These are phyloP conservation scores for Hericium erinaceus DNA, from an alignment of 768 basidiomycete genomes.

Conservation along the genomic window DNA sequence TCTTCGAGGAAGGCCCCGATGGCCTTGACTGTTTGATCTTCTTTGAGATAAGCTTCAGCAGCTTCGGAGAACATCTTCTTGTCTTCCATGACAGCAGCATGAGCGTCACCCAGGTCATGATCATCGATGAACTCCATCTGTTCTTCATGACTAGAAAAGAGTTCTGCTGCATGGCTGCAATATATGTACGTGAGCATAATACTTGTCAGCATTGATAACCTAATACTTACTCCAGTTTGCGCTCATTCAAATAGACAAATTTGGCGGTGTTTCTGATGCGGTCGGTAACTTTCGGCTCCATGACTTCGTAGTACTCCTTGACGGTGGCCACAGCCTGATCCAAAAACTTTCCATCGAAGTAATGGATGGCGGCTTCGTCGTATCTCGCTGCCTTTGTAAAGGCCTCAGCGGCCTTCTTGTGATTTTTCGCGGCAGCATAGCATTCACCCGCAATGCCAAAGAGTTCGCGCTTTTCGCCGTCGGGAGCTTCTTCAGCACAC, in stretches of 20 bases:
- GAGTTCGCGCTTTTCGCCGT: conserved; percentile 22
- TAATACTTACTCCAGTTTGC: conserved; percentile 23
- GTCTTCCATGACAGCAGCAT: neutral
- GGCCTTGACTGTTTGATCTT: neutral
- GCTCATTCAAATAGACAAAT: conserved; percentile 33
- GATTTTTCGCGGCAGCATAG: conserved; percentile 30
- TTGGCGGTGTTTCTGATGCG: conserved; percentile 35
- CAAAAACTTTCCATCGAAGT: conserved; percentile 39
- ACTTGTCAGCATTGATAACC: neutral
- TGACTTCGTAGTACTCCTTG: conserved; percentile 20
- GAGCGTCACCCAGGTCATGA: neutral
- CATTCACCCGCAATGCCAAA: conserved; percentile 37
- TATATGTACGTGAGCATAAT: neutral
- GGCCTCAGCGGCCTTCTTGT: conserved; percentile 33
- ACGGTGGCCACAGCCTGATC: conserved; percentile 44
- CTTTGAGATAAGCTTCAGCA: neutral
- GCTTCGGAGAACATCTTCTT: neutral
- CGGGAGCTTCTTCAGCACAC: conserved; percentile 24
- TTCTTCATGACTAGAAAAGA: neutral
- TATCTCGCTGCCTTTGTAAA: conserved; percentile 36
- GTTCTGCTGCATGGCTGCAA: neutral
- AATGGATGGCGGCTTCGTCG: conserved; percentile 35
- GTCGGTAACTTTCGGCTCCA: conserved; percentile 24
- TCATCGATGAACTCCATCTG: neutral
- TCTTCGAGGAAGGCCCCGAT: neutral